phyloP scores from a whole-genome alignment of 108 stramenopile species.

The Skeletonema menzelii region DNA sequence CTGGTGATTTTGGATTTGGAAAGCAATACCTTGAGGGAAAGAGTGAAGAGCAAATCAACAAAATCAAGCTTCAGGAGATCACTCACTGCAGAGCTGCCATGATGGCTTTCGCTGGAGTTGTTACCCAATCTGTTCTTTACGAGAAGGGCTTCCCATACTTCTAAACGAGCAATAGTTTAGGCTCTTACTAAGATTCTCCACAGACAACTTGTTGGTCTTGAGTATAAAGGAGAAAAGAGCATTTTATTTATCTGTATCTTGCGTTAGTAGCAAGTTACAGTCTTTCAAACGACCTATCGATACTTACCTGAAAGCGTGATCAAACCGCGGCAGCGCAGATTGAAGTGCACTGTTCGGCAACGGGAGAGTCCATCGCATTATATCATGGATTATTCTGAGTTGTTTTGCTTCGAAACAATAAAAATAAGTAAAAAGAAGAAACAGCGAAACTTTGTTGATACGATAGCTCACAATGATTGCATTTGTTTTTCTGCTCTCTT shows the following conservation, averaged over 20 bases:
- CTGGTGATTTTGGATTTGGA: constrained; percentile 94
- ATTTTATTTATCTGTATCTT: neutral
- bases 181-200: neutral
- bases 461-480: no score
- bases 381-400: neutral
- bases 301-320: neutral
- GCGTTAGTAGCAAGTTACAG: neutral
- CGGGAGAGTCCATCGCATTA: neutral
- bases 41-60: constrained; percentile 52
- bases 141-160: constrained; percentile 88
- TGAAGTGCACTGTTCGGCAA: neutral
- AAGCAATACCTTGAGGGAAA: constrained; percentile 77
- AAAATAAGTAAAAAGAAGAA: neutral
- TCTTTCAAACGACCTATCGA: neutral
- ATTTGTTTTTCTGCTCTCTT: no score
- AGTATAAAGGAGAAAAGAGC: neutral
- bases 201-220: neutral
- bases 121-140: constrained; percentile 92
- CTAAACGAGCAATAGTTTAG: constrained; percentile 16
- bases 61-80: constrained; percentile 85
- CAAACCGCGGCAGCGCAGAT: neutral
- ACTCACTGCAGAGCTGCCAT: constrained; percentile 92
- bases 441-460: neutral
- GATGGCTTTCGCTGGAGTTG: constrained; percentile 89
- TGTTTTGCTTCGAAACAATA: neutral